These are phyloP conservation scores for Phaffomyces thermotolerans DNA, from an alignment of 805 yeast genomes.

Conservation along the genomic window DNA sequence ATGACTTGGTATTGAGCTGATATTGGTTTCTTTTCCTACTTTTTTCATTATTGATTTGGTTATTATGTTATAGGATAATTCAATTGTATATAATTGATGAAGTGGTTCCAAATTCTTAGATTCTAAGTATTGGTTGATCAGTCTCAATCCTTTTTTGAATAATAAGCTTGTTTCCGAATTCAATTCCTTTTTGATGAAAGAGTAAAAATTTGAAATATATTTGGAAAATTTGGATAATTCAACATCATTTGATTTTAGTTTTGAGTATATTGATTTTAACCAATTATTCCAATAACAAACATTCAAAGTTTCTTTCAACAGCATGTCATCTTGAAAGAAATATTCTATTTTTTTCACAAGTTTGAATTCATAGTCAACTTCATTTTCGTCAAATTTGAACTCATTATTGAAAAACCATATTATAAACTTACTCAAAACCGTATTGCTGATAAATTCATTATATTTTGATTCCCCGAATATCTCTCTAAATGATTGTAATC, in stretches of 20 bases:
- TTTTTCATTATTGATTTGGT: neutral
- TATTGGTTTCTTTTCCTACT: neutral
- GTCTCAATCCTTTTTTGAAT: conserved; percentile 15
- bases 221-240: neutral
- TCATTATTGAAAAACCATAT: neutral
- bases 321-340: conserved; percentile 8
- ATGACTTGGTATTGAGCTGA: conserved; percentile 29
- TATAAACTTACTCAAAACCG: neutral
- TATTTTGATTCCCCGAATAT: conserved; percentile 24
- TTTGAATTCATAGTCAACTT: conserved; percentile 9
- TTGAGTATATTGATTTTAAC: conserved; percentile 10
- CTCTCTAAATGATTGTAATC: conserved; percentile 27
- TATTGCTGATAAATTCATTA: conserved; percentile 12
- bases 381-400: conserved; percentile 6
- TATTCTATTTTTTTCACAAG: conserved; percentile 12
- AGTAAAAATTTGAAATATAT: conserved; percentile 21
- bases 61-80: neutral
- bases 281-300: conserved; percentile 29
- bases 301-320: conserved; percentile 22
- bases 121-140: conserved; percentile 26
- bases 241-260: conserved; percentile 4
- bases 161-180: conserved; percentile 4
- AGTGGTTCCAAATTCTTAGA: neutral
- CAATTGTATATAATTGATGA: neutral
- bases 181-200: neutral